phyloP scores from a whole-genome alignment of 2,329 filamentous ascomycete species.

The Fusarium sp. region DNA sequence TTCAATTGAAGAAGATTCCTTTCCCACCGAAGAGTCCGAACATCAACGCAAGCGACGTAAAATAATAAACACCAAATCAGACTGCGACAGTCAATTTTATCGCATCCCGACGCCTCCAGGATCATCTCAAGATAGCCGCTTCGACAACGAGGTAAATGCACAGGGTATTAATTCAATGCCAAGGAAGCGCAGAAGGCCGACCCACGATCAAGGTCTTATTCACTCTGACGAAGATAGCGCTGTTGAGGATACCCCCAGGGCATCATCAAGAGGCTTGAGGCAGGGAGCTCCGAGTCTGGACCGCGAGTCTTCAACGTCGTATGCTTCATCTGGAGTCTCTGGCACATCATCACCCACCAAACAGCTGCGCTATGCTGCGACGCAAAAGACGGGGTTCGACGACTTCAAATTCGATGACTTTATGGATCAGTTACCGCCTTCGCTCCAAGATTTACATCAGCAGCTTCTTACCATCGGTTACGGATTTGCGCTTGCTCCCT shows the following conservation, averaged over 20 bases:
- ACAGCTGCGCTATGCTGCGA: not conserved
- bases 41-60: not conserved
- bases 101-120: not conserved
- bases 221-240: not conserved
- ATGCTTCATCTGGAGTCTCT: not conserved
- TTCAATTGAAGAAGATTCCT: not conserved
- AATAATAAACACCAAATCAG: not conserved
- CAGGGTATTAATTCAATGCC: not conserved
- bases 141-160: no score
- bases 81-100: not conserved
- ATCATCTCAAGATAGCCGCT: not conserved
- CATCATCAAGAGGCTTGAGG: not conserved
- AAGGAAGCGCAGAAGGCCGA: not conserved
- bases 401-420: not conserved
- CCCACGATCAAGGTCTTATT: not conserved
- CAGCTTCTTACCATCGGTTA: not conserved
- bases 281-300: not conserved
- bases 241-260: not conserved
- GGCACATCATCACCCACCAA: not conserved
- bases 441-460: not conserved
- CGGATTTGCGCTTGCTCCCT: not conserved
- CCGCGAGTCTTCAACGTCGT: not conserved
- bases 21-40: not conserved
- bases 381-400: not conserved
- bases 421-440: not conserved